A percentile compares a stretch with the other conserved stretches of the same genome.
phyloP scores from a whole-genome alignment of 179 eudicot species.

The Actinidia arguta region DNA sequence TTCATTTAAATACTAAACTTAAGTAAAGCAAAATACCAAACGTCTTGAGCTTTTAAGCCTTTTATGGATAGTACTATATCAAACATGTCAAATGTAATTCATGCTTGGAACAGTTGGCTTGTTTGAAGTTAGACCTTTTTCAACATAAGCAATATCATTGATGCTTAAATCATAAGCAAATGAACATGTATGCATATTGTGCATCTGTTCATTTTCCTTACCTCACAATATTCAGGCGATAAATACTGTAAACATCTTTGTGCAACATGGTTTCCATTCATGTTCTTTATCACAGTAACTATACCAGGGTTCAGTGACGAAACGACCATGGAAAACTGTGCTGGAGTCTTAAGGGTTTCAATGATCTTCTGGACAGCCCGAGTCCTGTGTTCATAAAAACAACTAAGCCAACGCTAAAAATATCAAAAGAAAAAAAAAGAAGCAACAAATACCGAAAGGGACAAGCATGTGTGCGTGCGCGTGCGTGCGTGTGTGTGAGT shows the following conservation, averaged over 20 bases:
- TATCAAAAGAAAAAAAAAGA: background rate
- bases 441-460: background rate
- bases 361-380: constrained; percentile 55
- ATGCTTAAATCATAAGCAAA: too few species aligned
- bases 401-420: constrained; percentile 6
- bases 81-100: too few species aligned
- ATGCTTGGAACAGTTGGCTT: too few species aligned
- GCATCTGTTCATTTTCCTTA: constrained; percentile 12
- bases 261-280: constrained; percentile 55
- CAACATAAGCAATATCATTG: too few species aligned
- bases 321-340: constrained; percentile 42
- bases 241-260: constrained; percentile 49
- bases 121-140: too few species aligned
- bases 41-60: too few species aligned
- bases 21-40: too few species aligned
- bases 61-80: too few species aligned
- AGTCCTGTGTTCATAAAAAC: constrained; percentile 33
- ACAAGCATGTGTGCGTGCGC: background rate
- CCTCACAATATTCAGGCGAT: constrained; percentile 45
- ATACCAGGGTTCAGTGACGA: constrained; percentile 46
- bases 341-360: constrained; percentile 43
- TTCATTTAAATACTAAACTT: too few species aligned
- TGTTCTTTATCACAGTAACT: constrained; percentile 43
- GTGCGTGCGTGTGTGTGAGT: background rate
- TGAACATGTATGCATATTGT: too few species aligned